Evolutionary conservation across 352 stramenopile genomes (phyloP).

Genomic region (Pythium aphanidermatum): DNA sequence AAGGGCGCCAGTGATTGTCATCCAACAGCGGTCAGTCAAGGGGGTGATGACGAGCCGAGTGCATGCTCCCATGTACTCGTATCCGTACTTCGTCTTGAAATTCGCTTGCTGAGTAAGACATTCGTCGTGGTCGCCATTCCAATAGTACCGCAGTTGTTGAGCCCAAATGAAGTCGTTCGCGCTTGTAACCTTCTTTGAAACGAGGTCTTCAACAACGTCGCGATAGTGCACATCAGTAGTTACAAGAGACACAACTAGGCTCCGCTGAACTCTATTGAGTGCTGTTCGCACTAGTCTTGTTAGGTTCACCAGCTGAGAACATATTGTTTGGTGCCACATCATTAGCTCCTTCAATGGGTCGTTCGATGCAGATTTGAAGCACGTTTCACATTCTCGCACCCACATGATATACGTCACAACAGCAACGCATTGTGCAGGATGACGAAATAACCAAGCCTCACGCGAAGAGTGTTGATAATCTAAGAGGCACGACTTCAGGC

Average conservation of each 20-base stretch:
- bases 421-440: conserved; percentile 88
- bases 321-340: conserved; percentile 68
- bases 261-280: conserved; percentile 47
- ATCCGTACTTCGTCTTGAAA: conserved; percentile 76
- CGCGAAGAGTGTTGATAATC: conserved; percentile 85
- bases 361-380: conserved; percentile 42
- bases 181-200: conserved; percentile 39
- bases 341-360: conserved; percentile 45
- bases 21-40: conserved; percentile 91
- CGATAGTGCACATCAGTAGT: conserved; percentile 76
- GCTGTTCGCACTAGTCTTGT: conserved; percentile 58
- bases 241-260: conserved; percentile 58
- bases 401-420: conserved; percentile 89
- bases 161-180: conserved; percentile 61
- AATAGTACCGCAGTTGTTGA: conserved; percentile 78
- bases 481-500: conserved; percentile 70
- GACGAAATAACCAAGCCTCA: conserved; percentile 80
- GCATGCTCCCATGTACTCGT: conserved; percentile 91
- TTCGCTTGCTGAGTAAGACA: conserved; percentile 58
- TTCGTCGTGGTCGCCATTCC: conserved; percentile 55
- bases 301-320: conserved; percentile 52
- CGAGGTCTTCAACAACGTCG: conserved; percentile 67
- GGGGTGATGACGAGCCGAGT: conserved; percentile 91
- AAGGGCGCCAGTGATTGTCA: conserved; percentile 90
- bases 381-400: conserved; percentile 63